A percentile compares a stretch with the other conserved stretches of the same genome.
Evolutionary conservation across 2,329 filamentous ascomycete genomes (phyloP).

Genomic region (Claviceps spartinae): DNA sequence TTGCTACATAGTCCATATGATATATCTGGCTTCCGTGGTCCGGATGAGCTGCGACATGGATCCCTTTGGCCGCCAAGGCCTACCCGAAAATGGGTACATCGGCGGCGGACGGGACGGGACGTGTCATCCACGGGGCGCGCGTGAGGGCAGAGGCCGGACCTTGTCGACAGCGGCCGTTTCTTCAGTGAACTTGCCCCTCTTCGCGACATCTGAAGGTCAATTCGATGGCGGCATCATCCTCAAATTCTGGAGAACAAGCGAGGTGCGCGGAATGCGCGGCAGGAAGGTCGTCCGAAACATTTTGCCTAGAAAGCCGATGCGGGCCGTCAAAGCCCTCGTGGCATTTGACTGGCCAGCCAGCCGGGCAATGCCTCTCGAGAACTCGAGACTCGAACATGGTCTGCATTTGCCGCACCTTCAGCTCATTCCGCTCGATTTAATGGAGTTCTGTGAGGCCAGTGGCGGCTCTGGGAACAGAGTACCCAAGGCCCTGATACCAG

Average conservation of each 20-base stretch:
- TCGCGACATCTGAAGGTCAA: neutral
- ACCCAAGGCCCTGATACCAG: too few species aligned
- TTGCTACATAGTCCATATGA: neutral
- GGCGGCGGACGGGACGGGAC: constrained; percentile 7
- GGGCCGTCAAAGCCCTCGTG: neutral
- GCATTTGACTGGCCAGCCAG: neutral
- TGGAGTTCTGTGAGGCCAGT: too few species aligned
- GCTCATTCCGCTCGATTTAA: too few species aligned
- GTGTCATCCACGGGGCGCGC: constrained; percentile 6
- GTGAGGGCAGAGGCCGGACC: constrained; percentile 1
- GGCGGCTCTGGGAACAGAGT: too few species aligned
- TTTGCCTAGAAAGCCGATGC: neutral
- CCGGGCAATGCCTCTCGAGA: neutral
- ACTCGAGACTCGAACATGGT: too few species aligned
- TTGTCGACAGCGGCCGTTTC: neutral
- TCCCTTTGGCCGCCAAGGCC: neutral
- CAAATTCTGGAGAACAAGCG: neutral
- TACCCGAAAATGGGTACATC: constrained; percentile 1
- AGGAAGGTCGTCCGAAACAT: neutral
- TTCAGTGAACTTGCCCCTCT: neutral
- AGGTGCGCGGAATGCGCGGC: neutral
- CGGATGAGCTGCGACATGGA: neutral
- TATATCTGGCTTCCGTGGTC: neutral
- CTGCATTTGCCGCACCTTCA: too few species aligned
- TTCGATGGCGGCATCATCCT: neutral